Conservation (phyloP, 2,329 filamentous ascomycete species). For the Paecilomyces niveus region DNA sequence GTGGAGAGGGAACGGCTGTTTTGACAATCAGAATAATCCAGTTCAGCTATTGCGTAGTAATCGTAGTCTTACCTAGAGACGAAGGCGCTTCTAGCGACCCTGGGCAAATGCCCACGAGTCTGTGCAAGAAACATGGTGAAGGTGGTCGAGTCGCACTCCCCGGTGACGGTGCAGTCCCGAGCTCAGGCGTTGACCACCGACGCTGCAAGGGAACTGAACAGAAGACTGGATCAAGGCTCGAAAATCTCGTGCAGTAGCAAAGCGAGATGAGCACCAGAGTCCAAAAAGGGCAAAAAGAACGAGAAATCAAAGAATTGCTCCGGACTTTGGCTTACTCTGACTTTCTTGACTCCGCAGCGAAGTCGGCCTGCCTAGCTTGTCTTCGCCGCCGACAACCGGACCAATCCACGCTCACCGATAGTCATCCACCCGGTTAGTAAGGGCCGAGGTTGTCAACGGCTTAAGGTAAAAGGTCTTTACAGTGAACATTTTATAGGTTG, state of each 20-base stretch:
- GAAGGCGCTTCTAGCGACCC: constrained; percentile 16
- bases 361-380: background rate
- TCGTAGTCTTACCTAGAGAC: constrained; percentile 7
- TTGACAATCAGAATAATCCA: constrained; percentile 1
- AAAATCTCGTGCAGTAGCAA: background rate
- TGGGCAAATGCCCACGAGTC: constrained; percentile 21
- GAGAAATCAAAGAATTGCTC: background rate
- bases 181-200: background rate
- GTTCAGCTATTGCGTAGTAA: background rate
- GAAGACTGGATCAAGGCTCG: background rate
- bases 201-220: background rate
- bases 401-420: constrained; percentile 1
- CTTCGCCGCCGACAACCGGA: background rate
- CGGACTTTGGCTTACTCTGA: background rate
- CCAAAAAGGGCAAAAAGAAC: background rate
- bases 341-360: constrained; percentile 2
- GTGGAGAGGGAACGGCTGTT: constrained; percentile 30
- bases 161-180: background rate
- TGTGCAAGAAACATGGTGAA: constrained; percentile 21
- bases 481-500: background rate
- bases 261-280: background rate
- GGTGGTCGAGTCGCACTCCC: background rate
- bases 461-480: background rate
- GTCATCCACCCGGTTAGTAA: background rate
- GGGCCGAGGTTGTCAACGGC: background rate